These are phyloP conservation scores for Exserohilum turcica DNA, from an alignment of 2,329 filamentous ascomycete genomes.

Conservation along the genomic window DNA sequence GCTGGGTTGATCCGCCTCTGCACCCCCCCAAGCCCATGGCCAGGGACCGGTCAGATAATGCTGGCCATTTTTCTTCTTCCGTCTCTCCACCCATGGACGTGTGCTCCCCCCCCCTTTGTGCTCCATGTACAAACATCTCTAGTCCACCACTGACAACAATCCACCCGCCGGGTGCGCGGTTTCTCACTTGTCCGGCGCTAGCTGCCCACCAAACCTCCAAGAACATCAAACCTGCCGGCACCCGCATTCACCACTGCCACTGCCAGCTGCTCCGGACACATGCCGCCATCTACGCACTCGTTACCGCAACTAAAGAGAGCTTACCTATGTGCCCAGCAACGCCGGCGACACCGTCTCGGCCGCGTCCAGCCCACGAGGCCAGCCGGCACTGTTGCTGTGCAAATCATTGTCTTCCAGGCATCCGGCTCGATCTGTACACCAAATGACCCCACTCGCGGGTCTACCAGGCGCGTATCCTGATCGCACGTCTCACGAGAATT, in stretches of 20 bases:
- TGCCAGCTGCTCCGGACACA: neutral
- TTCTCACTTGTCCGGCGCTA: slow-evolving; percentile 6
- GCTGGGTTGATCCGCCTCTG: slow-evolving; percentile 7
- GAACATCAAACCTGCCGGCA: slow-evolving; percentile 3
- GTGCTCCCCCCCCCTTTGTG: neutral
- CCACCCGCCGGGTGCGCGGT: slow-evolving; percentile 4
- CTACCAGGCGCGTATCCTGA: neutral
- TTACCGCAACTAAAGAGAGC: slow-evolving; percentile 1
- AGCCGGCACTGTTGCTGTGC: neutral
- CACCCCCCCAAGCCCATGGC: neutral
- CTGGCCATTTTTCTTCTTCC: neutral
- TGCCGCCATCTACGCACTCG: neutral
- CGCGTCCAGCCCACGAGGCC: slow-evolving; percentile 10
- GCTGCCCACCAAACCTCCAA: slow-evolving; percentile 5
- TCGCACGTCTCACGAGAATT: slow-evolving; percentile 1
- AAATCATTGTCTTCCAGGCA: neutral
- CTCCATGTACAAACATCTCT: neutral
- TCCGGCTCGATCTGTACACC: slow-evolving; percentile 2
- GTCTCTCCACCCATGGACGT: neutral
- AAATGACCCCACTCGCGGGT: slow-evolving; percentile 4
- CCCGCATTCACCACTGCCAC: slow-evolving; percentile 2
- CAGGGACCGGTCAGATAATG: neutral
- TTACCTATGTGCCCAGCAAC: neutral
- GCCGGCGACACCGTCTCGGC: neutral
- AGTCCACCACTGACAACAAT: neutral